Evolutionary conservation across 2,329 filamentous ascomycete genomes (phyloP).

Genomic region (Madurella fahalii): DNA sequence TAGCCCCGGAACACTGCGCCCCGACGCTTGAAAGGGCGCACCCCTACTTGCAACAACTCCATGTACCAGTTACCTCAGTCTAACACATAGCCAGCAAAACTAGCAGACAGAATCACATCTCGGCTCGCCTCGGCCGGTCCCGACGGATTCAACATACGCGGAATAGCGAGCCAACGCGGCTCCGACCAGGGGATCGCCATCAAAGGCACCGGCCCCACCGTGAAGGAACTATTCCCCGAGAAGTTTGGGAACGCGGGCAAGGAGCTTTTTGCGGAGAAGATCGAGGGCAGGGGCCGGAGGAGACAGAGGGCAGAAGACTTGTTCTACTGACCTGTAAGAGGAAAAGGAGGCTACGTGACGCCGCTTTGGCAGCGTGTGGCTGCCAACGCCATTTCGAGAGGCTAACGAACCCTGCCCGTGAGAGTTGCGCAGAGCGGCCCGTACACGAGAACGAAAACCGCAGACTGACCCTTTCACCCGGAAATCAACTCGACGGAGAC

Average conservation of each 20-base stretch:
- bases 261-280: slow-evolving; percentile 62
- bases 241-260: slow-evolving; percentile 61
- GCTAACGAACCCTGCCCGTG: neutral
- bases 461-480: neutral
- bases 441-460: neutral
- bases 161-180: slow-evolving; percentile 46
- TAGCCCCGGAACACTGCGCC: neutral
- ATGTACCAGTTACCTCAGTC: slow-evolving; percentile 13
- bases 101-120: slow-evolving; percentile 36
- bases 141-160: slow-evolving; percentile 56
- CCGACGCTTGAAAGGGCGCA: neutral
- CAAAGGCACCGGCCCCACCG: slow-evolving; percentile 57
- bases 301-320: slow-evolving; percentile 69
- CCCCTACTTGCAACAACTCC: neutral
- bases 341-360: neutral
- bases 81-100: slow-evolving; percentile 25
- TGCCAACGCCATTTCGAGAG: too few relatives aligned
- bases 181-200: slow-evolving; percentile 56
- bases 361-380: neutral
- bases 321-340: slow-evolving; percentile 52
- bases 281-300: slow-evolving; percentile 53
- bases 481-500: neutral
- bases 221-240: slow-evolving; percentile 66
- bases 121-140: slow-evolving; percentile 23
- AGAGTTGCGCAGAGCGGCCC: too few relatives aligned